Base-by-base conservation (phyloP, 345 rosid species). In the Eucalyptus tenuipes region DNA sequence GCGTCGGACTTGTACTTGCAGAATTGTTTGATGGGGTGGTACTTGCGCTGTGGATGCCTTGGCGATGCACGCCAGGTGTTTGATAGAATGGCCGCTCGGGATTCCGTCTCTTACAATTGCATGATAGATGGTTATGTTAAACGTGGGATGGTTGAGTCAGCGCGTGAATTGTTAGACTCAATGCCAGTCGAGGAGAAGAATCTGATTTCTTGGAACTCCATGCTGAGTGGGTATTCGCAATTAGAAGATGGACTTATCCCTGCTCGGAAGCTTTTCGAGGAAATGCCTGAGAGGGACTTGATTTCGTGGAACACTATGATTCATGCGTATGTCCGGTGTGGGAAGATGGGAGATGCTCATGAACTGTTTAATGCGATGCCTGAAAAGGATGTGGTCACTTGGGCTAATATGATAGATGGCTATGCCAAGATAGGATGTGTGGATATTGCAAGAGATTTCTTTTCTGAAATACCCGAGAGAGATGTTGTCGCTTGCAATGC, bases 151-250 rank as follows among this genome's bases (percentile, higher is more conserved):
- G 80, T 93, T 85, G 93, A 92, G 37, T 87, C 91, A 3, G 97
- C 96, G 2, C 33, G 90, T 48, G 93, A 75, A 66, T 29, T 94
- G 90, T 96, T 94, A 57, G 93, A 93, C 68, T 90, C 47, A 49
- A 94, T 95, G 97, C 92, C 95, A 1, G 24, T 31, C 2, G 89
- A 88, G 87, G 88, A 85, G 91, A 93, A 87, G 89, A 95, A 93
- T 89, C 71, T 94, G 88, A 92, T 94, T 40, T 85, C 96, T 37
- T 96, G 96, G 98, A 95, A 95, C 90, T 93, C 92, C n/a, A 90
- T 96, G 92, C 88, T 96, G n/a, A 88, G 93, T 16, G 98, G 96
- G 7, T 92, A 90, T 52, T 92, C 90, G 40, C 93, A 91, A 49
- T 86, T 29, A 25, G 89, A 86, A 80, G 91, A 91, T 24, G 93